These are phyloP conservation scores for Amanita inopinata DNA, from an alignment of 768 basidiomycete genomes.

Conservation along the genomic window DNA sequence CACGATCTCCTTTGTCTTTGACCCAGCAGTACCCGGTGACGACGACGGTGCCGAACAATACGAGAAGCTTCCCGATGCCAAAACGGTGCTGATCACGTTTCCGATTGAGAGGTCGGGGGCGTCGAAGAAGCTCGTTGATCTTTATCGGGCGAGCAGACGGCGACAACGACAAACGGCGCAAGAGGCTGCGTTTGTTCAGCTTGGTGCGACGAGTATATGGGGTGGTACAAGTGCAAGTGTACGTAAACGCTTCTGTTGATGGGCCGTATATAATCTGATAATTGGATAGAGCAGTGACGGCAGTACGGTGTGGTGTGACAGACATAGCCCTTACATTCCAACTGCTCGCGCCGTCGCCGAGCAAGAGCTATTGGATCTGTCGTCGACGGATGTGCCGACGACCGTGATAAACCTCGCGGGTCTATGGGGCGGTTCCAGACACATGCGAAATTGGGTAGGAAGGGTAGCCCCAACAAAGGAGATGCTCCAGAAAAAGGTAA, in stretches of 20 bases:
- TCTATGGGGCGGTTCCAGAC: conserved; percentile 49
- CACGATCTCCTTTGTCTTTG: conserved; percentile 48
- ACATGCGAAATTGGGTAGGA: conserved; percentile 39
- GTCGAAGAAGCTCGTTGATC: conserved; percentile 32
- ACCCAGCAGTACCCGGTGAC: conserved; percentile 39
- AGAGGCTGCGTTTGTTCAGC: no score
- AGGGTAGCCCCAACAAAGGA: conserved; percentile 50
- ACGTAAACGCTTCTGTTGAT: not conserved
- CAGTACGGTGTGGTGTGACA: not conserved
- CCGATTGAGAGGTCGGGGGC: conserved; percentile 40
- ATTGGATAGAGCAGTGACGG: not conserved
- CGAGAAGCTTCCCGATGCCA: conserved; percentile 38
- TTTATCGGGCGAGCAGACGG: conserved; percentile 33
- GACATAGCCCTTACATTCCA: conserved; percentile 21
- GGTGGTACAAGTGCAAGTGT: not conserved
- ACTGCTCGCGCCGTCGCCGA: conserved; percentile 43
- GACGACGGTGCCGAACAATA: conserved; percentile 32
- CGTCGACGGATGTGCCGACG: conserved; percentile 26
- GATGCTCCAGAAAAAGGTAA: conserved; percentile 37
- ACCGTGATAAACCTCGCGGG: conserved; percentile 50
- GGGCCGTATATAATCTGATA: not conserved
- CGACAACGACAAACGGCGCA: no score
- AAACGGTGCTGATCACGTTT: conserved; percentile 47
- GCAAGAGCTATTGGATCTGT: conserved; percentile 45
- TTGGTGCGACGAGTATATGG: not conserved